phyloP scores from a whole-genome alignment of 2,329 filamentous ascomycete genomes.

The Colletotrichum scovillei region DNA sequence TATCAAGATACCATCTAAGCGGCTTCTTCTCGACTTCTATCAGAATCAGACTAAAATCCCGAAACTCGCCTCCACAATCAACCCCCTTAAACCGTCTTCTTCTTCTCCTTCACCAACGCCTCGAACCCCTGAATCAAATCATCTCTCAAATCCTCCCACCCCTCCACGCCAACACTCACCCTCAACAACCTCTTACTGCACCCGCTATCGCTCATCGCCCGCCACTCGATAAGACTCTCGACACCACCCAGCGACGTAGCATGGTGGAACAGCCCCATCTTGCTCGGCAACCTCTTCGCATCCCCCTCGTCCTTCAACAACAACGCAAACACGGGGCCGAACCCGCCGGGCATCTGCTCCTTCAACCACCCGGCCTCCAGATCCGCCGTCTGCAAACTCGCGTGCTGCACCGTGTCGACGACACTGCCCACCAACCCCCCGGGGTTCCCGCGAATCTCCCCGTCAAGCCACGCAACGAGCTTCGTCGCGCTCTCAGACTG shows the following conservation, averaged over 20 bases:
- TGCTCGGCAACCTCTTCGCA: slow-evolving; percentile 80
- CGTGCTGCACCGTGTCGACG: slow-evolving; percentile 76
- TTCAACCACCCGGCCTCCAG: slow-evolving; percentile 75
- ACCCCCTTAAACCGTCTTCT: neutral
- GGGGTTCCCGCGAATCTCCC: slow-evolving; percentile 49
- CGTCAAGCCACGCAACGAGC: slow-evolving; percentile 79
- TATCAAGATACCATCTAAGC: neutral
- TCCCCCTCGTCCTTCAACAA: slow-evolving; percentile 68
- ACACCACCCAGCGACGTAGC: slow-evolving; percentile 94
- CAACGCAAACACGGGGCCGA: slow-evolving; percentile 88
- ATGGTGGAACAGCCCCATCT: slow-evolving; percentile 88
- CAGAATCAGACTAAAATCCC: neutral
- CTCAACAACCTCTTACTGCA: slow-evolving; percentile 81
- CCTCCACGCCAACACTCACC: slow-evolving; percentile 89
- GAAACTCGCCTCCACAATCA: neutral
- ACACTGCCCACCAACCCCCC: slow-evolving; percentile 59
- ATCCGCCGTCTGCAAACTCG: slow-evolving; percentile 78
- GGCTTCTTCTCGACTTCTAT: neutral
- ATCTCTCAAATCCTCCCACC: slow-evolving; percentile 82
- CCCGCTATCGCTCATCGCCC: slow-evolving; percentile 82
- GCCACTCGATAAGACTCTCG: slow-evolving; percentile 97
- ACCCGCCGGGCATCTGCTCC: slow-evolving; percentile 92
- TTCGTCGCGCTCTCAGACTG: slow-evolving; percentile 78
- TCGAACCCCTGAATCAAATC: slow-evolving; percentile 78
- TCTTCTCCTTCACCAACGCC: slow-evolving; percentile 56